phyloP scores from a whole-genome alignment of 768 basidiomycete genomes.

The Tephrocybe sp. region DNA sequence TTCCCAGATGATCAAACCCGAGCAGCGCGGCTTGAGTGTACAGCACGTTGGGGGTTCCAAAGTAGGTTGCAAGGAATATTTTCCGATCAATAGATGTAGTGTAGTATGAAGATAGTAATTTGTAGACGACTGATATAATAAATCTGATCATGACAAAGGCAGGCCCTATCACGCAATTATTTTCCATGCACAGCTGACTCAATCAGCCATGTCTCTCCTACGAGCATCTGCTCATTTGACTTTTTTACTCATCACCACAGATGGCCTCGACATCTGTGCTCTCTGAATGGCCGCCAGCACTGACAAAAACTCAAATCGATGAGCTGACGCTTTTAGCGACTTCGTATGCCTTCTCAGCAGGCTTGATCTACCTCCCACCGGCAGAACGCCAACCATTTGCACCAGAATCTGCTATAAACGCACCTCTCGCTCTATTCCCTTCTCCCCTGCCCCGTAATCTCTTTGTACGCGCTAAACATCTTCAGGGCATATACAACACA shows the following conservation, averaged over 20 bases:
- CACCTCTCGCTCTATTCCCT: conserved; percentile 86
- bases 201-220: background rate
- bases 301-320: conserved; percentile 57
- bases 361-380: conserved; percentile 77
- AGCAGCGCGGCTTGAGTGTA: conserved; percentile 10
- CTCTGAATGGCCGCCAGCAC: conserved; percentile 71
- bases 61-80: conserved; percentile 15
- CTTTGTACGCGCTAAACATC: conserved; percentile 58
- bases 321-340: conserved; percentile 64
- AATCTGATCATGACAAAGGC: background rate
- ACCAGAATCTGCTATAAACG: conserved; percentile 80
- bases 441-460: conserved; percentile 76
- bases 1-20: background rate
- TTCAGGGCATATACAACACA: conserved; percentile 80
- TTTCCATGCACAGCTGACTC: conserved; percentile 15
- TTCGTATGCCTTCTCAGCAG: conserved; percentile 82
- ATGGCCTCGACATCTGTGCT: conserved; percentile 39
- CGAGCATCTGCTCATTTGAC: background rate
- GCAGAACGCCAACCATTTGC: conserved; percentile 42
- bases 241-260: conserved; percentile 7
- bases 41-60: conserved; percentile 13
- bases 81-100: conserved; percentile 4
- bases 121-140: background rate
- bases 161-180: conserved; percentile 15
- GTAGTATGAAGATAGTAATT: conserved; percentile 2